These are phyloP conservation scores for Cladobotryum protrusum DNA, from an alignment of 2,329 filamentous ascomycete species.

Conservation along the genomic window DNA sequence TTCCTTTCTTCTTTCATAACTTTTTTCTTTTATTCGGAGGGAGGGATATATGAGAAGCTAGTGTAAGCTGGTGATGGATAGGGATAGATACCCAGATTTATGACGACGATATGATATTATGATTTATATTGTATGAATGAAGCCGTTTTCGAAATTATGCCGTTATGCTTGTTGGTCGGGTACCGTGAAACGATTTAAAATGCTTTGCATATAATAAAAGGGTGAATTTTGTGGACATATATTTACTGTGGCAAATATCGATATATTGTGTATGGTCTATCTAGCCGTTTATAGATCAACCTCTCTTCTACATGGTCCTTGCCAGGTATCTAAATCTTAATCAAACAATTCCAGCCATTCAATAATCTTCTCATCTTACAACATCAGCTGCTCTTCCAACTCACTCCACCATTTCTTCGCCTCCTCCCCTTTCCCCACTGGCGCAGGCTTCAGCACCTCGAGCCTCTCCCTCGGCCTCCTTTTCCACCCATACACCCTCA, in stretches of 20 bases:
- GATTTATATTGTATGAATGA: too few relatives aligned
- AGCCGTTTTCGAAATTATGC: too few relatives aligned
- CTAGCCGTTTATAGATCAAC: background rate
- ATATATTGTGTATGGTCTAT: background rate
- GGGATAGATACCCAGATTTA: too few relatives aligned
- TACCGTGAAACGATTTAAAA: too few relatives aligned
- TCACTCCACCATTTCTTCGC: conserved; percentile 23
- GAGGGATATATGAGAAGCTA: background rate
- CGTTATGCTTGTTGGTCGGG: too few relatives aligned
- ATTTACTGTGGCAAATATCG: background rate
- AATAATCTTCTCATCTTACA: conserved; percentile 15
- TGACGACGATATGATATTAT: too few relatives aligned
- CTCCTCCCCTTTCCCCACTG: conserved; percentile 13
- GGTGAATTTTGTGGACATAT: too few relatives aligned
- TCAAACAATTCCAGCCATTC: background rate
- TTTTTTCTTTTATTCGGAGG: background rate
- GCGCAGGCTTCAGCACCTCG: conserved; percentile 16
- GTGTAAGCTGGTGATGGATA: too few relatives aligned
- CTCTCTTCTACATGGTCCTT: background rate
- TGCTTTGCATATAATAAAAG: too few relatives aligned
- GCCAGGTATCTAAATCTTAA: background rate
- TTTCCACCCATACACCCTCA: conserved; percentile 21
- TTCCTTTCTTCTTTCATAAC: background rate
- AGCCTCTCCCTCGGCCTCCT: conserved; percentile 19
- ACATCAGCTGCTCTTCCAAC: conserved; percentile 25